phyloP scores from a whole-genome alignment of 352 stramenopile genomes.

The Phytophthora tubulina region DNA sequence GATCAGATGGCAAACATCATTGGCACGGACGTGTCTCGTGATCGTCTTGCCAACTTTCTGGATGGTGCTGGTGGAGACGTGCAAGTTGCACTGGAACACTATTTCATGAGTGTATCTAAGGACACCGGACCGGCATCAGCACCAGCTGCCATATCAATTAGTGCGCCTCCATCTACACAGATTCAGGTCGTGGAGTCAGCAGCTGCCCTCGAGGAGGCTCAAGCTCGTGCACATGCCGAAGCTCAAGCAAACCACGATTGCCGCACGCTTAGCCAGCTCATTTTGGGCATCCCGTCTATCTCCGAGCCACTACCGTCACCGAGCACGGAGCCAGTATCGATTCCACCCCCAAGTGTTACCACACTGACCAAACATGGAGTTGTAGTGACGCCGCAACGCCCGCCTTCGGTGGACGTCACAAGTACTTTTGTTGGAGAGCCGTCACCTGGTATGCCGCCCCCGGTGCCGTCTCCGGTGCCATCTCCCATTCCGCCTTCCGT shows the following conservation, averaged over 20 bases:
- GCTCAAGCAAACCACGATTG: slow-evolving; percentile 53
- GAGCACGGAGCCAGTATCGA: slow-evolving; percentile 35
- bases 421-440: slow-evolving; percentile 54
- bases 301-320: slow-evolving; percentile 38
- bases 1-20: slow-evolving; percentile 90
- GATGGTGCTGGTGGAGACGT: slow-evolving; percentile 85
- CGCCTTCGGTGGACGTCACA: slow-evolving; percentile 43
- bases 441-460: slow-evolving; percentile 49
- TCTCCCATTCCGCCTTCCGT: slow-evolving; percentile 29
- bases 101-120: slow-evolving; percentile 87
- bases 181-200: slow-evolving; percentile 20
- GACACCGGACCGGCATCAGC: slow-evolving; percentile 24
- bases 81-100: slow-evolving; percentile 89
- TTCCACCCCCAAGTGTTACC: slow-evolving; percentile 11
- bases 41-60: slow-evolving; percentile 76
- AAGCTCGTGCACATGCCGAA: slow-evolving; percentile 47
- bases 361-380: slow-evolving; percentile 29
- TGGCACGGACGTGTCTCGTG: slow-evolving; percentile 73
- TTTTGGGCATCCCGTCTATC: slow-evolving; percentile 73
- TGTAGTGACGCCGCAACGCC: slow-evolving; percentile 22
- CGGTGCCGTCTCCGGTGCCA: slow-evolving; percentile 42
- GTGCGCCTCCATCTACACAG: slow-evolving; percentile 17
- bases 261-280: slow-evolving; percentile 72
- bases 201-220: slow-evolving; percentile 35
- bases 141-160: slow-evolving; percentile 14